Conservation (phyloP, 2,329 filamentous ascomycete species). For the Fusarium humuli region DNA sequence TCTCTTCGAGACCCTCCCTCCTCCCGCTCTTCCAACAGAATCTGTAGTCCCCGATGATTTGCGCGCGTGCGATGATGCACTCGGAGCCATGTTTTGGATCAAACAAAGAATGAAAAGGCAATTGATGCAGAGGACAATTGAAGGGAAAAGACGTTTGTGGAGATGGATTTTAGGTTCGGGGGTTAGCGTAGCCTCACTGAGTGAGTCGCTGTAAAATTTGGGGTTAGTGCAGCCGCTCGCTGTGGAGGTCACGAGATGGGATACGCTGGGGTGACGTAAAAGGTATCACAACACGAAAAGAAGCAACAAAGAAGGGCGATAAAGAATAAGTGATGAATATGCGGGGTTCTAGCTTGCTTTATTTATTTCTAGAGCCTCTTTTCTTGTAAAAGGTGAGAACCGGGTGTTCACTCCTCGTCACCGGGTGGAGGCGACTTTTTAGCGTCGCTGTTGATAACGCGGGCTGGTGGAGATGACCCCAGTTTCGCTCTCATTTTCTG, state of each 20-base stretch:
- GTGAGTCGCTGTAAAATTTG: not conserved
- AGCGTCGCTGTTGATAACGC: slow-evolving; percentile 14
- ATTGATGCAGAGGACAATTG: not conserved
- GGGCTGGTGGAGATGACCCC: not conserved
- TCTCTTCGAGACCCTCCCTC: slow-evolving; percentile 43
- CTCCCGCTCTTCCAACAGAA: slow-evolving; percentile 14
- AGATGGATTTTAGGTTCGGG: not conserved
- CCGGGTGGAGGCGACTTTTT: not conserved
- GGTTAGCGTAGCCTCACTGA: slow-evolving; percentile 10
- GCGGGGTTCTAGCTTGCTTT: not conserved
- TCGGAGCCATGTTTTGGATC: slow-evolving; percentile 31
- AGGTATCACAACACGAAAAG: not conserved
- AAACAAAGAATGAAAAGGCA: not conserved
- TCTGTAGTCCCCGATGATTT: slow-evolving; percentile 31
- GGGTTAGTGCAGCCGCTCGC: slow-evolving; percentile 12
- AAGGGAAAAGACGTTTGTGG: not conserved
- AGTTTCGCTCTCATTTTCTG: not conserved
- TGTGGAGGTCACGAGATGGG: slow-evolving; percentile 4
- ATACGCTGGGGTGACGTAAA: not conserved
- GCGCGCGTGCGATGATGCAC: slow-evolving; percentile 31
- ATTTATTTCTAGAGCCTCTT: not conserved
- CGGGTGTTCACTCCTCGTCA: not conserved
- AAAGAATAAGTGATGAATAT: not conserved
- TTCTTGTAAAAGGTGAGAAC: not conserved
- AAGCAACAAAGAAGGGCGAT: not conserved